These are phyloP conservation scores for Leccinum obscurum DNA, from an alignment of 768 basidiomycete genomes.

Conservation along the genomic window DNA sequence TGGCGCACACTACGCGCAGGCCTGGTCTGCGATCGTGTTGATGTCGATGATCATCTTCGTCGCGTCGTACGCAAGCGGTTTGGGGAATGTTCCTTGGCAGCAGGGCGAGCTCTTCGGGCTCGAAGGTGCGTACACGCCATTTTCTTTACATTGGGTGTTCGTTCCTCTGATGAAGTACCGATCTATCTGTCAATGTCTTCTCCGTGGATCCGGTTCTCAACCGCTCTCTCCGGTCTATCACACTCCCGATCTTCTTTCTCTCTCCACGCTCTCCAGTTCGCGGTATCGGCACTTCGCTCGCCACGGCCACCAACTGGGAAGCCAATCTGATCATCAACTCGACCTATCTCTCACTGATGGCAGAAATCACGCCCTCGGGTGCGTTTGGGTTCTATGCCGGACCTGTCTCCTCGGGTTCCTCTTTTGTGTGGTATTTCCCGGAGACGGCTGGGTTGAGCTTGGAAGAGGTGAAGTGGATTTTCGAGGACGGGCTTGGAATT, in stretches of 20 bases:
- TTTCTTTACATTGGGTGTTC: neutral
- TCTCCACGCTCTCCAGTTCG: conserved; percentile 45
- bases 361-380: conserved; percentile 67
- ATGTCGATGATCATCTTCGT: conserved; percentile 83
- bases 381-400: conserved; percentile 80
- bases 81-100: conserved; percentile 86
- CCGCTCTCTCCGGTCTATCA: neutral
- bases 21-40: conserved; percentile 71
- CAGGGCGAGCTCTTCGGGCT: conserved; percentile 82
- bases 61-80: conserved; percentile 75
- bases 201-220: neutral
- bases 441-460: conserved; percentile 76
- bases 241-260: neutral
- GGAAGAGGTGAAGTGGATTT: conserved; percentile 65
- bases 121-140: conserved; percentile 47
- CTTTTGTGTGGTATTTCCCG: conserved; percentile 72
- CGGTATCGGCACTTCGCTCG: conserved; percentile 73
- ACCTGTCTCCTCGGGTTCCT: conserved; percentile 64
- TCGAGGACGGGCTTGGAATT: conserved; percentile 65
- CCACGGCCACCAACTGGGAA: conserved; percentile 78
- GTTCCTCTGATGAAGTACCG: neutral
- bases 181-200: neutral
- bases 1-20: conserved; percentile 54
- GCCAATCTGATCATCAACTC: conserved; percentile 74
- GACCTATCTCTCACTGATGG: conserved; percentile 81